Percentiles rank a stretch among this genome's conserved stretches.
Evolutionary conservation across 257 asterid genomes (phyloP).

Genomic region (Voacanga thouarsii): DNA sequence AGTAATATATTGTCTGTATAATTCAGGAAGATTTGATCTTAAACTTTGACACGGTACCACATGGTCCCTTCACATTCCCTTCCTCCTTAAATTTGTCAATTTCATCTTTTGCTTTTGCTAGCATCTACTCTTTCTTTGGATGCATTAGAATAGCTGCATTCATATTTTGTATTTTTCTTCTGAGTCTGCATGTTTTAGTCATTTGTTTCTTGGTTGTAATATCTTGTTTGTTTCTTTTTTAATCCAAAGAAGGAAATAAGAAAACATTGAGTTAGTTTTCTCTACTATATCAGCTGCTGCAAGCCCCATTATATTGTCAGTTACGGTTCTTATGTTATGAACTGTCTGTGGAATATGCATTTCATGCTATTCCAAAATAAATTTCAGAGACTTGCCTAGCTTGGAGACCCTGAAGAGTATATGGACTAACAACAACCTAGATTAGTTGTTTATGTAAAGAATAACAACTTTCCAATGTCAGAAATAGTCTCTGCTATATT

Average conservation of each 20-base stretch:
- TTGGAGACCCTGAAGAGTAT: slow-evolving; percentile 62
- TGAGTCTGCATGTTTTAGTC: not conserved
- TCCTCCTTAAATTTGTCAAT: no score
- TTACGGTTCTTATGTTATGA: not conserved
- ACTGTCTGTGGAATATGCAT: not conserved
- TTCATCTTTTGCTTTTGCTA: not conserved
- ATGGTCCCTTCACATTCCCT: no score
- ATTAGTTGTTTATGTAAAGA: no score
- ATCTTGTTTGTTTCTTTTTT: no score
- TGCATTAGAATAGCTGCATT: not conserved
- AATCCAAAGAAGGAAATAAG: not conserved
- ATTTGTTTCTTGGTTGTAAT: no score
- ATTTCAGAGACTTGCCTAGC: slow-evolving; percentile 67
- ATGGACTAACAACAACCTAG: no score
- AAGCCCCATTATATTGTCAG: not conserved
- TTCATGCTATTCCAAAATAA: slow-evolving; percentile 8
- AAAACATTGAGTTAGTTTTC: not conserved
- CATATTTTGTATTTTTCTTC: not conserved
- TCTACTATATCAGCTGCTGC: not conserved
- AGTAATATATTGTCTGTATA: no score
- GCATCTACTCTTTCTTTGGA: not conserved
- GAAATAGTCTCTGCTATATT: no score
- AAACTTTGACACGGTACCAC: no score
- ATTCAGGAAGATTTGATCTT: no score
- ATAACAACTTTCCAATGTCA: no score